A percentile compares a stretch with the other conserved stretches of the same genome.
phyloP scores from a whole-genome alignment of 2,329 filamentous ascomycete species.

The Ceratocystis colombiana region DNA sequence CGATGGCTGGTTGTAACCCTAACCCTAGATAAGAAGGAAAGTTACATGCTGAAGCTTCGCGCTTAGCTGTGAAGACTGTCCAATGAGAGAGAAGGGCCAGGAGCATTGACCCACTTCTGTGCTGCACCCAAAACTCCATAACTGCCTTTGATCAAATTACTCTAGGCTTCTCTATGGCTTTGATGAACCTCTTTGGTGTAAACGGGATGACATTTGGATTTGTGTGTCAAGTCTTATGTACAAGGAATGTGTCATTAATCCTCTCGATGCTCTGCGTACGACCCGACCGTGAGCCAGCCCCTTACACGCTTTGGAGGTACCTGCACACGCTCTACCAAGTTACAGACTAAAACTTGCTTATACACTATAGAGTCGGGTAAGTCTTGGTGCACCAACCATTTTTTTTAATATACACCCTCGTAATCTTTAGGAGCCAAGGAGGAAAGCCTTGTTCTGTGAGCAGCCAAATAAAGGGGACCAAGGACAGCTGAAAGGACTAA shows the following conservation, averaged over 20 bases:
- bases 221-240: neutral
- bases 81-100: neutral
- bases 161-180: neutral
- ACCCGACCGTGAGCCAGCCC: neutral
- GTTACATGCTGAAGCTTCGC: neutral
- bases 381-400: neutral
- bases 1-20: neutral
- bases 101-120: neutral
- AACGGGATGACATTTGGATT: neutral
- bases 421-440: neutral
- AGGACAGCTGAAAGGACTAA: neutral
- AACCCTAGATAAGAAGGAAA: neutral
- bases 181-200: neutral
- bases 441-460: neutral
- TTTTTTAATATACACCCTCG: neutral
- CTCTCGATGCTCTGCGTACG: neutral
- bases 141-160: neutral
- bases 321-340: neutral
- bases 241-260: slow-evolving; percentile 12
- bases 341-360: neutral
- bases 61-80: neutral
- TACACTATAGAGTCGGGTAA: too few species aligned
- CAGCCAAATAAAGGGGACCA: neutral
- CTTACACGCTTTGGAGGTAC: neutral
- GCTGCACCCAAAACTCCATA: neutral